Evolutionary conservation across 768 basidiomycete genomes (phyloP).

Genomic region (Baorangia bicolor): DNA sequence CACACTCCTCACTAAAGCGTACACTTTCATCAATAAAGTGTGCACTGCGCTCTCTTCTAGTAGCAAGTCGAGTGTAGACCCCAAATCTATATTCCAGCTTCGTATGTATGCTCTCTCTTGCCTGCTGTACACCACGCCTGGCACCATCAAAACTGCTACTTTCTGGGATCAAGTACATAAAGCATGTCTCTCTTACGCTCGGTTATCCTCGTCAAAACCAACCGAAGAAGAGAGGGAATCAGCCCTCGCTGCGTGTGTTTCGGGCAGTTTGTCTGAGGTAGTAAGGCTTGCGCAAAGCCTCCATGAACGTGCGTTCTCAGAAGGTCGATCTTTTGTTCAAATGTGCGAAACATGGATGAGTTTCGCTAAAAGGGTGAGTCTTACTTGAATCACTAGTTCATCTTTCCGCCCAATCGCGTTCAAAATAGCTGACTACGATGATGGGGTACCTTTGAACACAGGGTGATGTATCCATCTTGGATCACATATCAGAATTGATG

Average conservation of each 20-base stretch:
- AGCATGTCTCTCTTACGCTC: slow-evolving; percentile 40
- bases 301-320: slow-evolving; percentile 41
- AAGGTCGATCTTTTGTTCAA: slow-evolving; percentile 51
- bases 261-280: slow-evolving; percentile 44
- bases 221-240: slow-evolving; percentile 28
- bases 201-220: slow-evolving; percentile 15
- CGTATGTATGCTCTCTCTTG: slow-evolving; percentile 45
- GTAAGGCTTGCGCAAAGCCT: slow-evolving; percentile 39
- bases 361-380: slow-evolving; percentile 61
- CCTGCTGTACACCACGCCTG: slow-evolving; percentile 49
- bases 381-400: neutral
- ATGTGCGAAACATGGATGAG: slow-evolving; percentile 74
- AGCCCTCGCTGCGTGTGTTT: slow-evolving; percentile 35
- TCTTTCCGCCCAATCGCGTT: neutral
- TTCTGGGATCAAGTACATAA: slow-evolving; percentile 72
- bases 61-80: slow-evolving; percentile 10
- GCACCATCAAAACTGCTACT: slow-evolving; percentile 44
- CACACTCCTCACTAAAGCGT: slow-evolving; percentile 56
- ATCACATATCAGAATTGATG: slow-evolving; percentile 47
- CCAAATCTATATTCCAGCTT: slow-evolving; percentile 35
- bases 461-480: slow-evolving; percentile 48
- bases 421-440: neutral
- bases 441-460: slow-evolving; percentile 19
- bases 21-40: slow-evolving; percentile 47
- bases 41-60: slow-evolving; percentile 33